Conservation (phyloP, 345 rosid species). For the Theobroma cacao region DNA sequence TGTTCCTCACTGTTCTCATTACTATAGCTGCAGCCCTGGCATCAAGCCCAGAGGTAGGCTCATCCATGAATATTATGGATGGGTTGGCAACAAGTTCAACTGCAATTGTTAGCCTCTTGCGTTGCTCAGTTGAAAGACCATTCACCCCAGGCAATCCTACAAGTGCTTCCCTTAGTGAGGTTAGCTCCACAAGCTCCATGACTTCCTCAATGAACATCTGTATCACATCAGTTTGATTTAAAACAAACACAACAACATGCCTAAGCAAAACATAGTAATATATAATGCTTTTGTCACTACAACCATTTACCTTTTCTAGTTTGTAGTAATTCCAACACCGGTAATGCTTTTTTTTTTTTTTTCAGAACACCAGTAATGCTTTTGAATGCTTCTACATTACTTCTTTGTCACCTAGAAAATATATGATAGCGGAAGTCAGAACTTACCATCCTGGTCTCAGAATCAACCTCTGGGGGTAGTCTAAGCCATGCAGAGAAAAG, state of each 20-base stretch:
- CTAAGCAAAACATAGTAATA: background rate
- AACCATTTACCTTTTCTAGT: background rate
- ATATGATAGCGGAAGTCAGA: background rate
- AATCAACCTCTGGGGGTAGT: conserved; percentile 54
- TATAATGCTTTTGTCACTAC: background rate
- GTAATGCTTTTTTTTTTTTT: no score
- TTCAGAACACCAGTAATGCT: no score
- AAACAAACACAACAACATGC: background rate
- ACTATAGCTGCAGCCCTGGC: conserved; percentile 83
- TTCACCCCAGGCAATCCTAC: conserved; percentile 62
- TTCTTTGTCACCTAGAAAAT: background rate
- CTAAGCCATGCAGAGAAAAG: conserved; percentile 69
- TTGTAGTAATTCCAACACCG: background rate
- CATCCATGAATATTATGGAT: conserved; percentile 73
- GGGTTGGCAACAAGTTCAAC: conserved; percentile 78
- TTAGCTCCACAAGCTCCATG: conserved; percentile 71
- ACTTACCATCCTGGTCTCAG: conserved; percentile 53
- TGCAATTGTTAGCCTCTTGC: conserved; percentile 68
- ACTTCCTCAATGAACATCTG: conserved; percentile 75
- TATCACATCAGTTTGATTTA: conserved; percentile 11
- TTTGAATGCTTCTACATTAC: background rate
- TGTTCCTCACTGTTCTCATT: conserved; percentile 72
- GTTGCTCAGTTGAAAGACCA: conserved; percentile 62
- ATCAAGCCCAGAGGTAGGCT: conserved; percentile 73
- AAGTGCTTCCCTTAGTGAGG: conserved; percentile 44